A percentile compares a stretch with the other conserved stretches of the same genome.
Evolutionary conservation across 1,284 basidiomycete species (phyloP).

Genomic region (Malassezia arunalokei): DNA sequence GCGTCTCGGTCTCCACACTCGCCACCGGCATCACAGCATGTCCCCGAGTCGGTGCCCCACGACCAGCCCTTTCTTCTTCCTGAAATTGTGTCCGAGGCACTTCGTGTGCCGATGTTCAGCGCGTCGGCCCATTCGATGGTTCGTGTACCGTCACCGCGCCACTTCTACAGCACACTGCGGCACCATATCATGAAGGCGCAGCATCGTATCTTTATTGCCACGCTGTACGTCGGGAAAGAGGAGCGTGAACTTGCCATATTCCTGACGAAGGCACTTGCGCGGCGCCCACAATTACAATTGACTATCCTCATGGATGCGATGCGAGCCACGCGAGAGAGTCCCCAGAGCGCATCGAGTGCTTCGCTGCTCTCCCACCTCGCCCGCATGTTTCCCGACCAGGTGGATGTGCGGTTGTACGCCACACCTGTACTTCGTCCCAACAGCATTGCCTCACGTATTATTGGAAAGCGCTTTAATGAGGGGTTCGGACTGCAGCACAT

Average conservation of each 20-base stretch:
- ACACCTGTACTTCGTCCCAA: constrained; percentile 60
- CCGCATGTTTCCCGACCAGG: constrained; percentile 56
- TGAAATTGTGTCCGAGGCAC: background rate
- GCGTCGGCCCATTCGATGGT: background rate
- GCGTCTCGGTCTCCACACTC: no score
- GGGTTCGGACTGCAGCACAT: constrained; percentile 98
- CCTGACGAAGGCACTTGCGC: constrained; percentile 19
- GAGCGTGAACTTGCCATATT: constrained; percentile 26
- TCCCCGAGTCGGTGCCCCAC: no score
- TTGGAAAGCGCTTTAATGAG: constrained; percentile 89
- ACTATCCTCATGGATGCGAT: constrained; percentile 75
- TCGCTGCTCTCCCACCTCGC: constrained; percentile 40
- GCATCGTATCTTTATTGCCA: constrained; percentile 29
- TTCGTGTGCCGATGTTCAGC: constrained; percentile 10
- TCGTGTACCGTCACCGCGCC: constrained; percentile 12
- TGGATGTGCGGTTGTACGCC: constrained; percentile 61
- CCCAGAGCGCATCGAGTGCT: constrained; percentile 50
- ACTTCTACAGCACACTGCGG: constrained; percentile 17
- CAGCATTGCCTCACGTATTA: constrained; percentile 53
- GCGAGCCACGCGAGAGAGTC: constrained; percentile 70
- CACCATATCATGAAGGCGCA: constrained; percentile 17
- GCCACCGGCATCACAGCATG: no score
- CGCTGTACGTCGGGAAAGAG: constrained; percentile 37
- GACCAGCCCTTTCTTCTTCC: background rate
- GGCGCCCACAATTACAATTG: constrained; percentile 58